Conservation (phyloP, 208 protist species). For the Acanthamoeba triangularis region DNA sequence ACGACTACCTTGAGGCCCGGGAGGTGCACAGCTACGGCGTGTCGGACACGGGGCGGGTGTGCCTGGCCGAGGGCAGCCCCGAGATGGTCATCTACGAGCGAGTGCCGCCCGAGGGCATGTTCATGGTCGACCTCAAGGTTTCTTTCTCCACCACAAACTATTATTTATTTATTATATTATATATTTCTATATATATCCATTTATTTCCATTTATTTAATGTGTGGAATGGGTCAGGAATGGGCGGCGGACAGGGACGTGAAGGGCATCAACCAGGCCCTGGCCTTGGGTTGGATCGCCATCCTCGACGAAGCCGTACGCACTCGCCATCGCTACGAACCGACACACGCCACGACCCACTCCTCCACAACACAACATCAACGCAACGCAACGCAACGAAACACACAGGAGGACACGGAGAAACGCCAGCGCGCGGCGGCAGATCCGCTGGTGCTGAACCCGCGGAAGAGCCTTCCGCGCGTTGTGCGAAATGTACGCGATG, state of each 20-base stretch:
- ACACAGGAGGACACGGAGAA: background rate
- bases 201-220: too few species aligned
- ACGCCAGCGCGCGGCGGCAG: background rate
- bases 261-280: conserved; percentile 13
- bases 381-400: background rate
- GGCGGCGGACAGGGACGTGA: background rate
- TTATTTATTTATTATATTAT: too few species aligned
- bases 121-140: conserved; percentile 30
- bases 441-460: background rate
- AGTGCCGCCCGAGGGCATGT: conserved; percentile 7
- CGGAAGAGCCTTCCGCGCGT: background rate
- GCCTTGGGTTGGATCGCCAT: background rate
- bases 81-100: background rate
- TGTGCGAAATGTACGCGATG: background rate
- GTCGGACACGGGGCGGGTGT: background rate
- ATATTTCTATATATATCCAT: too few species aligned
- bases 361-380: background rate
- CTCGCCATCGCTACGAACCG: too few species aligned
- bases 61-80: background rate
- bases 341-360: too few species aligned
- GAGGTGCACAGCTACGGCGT: conserved; percentile 22
- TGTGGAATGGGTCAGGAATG: background rate
- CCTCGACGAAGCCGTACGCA: background rate
- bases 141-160: background rate
- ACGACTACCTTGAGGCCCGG: too few species aligned